Conservation (phyloP, 2,329 filamentous ascomycete species). For the Colletotrichum coccodes region DNA sequence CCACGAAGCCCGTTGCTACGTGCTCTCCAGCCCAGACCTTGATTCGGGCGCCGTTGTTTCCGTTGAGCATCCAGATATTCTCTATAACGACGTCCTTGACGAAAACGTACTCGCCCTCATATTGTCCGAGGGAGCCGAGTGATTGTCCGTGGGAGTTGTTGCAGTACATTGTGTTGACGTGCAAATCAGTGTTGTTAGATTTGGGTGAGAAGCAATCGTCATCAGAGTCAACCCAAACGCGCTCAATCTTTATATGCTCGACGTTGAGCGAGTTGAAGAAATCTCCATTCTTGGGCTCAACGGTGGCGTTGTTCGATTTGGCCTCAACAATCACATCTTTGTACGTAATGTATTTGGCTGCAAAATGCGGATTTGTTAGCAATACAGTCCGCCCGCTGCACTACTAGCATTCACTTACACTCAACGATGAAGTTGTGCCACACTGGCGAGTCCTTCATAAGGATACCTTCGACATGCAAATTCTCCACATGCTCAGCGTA, state of each 20-base stretch:
- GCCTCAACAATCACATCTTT: constrained; percentile 65
- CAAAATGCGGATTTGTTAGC: background rate
- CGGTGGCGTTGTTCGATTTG: constrained; percentile 54
- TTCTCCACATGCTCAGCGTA: constrained; percentile 70
- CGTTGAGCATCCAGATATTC: constrained; percentile 65
- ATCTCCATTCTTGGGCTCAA: constrained; percentile 68
- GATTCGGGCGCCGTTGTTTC: constrained; percentile 64
- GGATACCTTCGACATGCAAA: constrained; percentile 65
- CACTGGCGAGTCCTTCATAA: constrained; percentile 69
- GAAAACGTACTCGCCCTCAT: constrained; percentile 61
- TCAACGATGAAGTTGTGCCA: constrained; percentile 73
- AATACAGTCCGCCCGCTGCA: too few relatives aligned
- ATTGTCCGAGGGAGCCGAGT: constrained; percentile 69
- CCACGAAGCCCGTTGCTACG: constrained; percentile 68
- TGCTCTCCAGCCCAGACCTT: constrained; percentile 69
- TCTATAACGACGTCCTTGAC: constrained; percentile 67
- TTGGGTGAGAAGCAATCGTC: constrained; percentile 72
- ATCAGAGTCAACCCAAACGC: constrained; percentile 61
- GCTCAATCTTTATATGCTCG: constrained; percentile 60
- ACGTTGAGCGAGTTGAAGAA: constrained; percentile 70
- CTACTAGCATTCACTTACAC: constrained; percentile 42
- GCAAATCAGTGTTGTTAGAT: constrained; percentile 66
- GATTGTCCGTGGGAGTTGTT: constrained; percentile 67
- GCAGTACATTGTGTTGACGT: constrained; percentile 69
- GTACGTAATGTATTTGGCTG: constrained; percentile 61